These are phyloP conservation scores for Boletus huronensis DNA, from an alignment of 768 basidiomycete species.

Conservation along the genomic window DNA sequence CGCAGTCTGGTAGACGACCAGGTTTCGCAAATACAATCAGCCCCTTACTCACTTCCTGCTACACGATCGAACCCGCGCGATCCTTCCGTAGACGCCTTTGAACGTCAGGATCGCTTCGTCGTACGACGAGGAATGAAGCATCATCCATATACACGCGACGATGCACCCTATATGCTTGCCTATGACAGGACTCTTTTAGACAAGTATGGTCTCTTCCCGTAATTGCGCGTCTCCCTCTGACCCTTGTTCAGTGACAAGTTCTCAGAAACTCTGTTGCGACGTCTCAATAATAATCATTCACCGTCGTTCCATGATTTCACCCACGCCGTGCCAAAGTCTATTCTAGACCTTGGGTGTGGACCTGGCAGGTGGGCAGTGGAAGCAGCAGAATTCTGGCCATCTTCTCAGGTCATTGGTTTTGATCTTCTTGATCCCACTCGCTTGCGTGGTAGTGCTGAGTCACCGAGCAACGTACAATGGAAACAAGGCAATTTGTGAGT, in stretches of 20 bases:
- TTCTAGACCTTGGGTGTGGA: slow-evolving; percentile 78
- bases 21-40: background rate
- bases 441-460: slow-evolving; percentile 35
- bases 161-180: slow-evolving; percentile 63
- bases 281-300: slow-evolving; percentile 48
- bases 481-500: slow-evolving; percentile 69
- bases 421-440: slow-evolving; percentile 49
- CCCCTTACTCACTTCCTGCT: background rate
- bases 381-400: slow-evolving; percentile 60
- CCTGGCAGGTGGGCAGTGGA: slow-evolving; percentile 63
- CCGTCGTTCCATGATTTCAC: slow-evolving; percentile 60
- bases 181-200: slow-evolving; percentile 56
- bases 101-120: slow-evolving; percentile 23
- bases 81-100: slow-evolving; percentile 21
- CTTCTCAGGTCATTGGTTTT: slow-evolving; percentile 57
- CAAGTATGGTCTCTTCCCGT: slow-evolving; percentile 42
- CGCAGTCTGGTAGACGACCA: background rate
- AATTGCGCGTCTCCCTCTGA: slow-evolving; percentile 9
- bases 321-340: slow-evolving; percentile 46
- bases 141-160: slow-evolving; percentile 48
- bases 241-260: slow-evolving; percentile 52
- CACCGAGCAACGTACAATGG: slow-evolving; percentile 44
- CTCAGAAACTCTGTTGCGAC: slow-evolving; percentile 49
- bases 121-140: slow-evolving; percentile 40
- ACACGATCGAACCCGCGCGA: slow-evolving; percentile 1